phyloP scores from a whole-genome alignment of 768 basidiomycete species.

The Chiua virens region DNA sequence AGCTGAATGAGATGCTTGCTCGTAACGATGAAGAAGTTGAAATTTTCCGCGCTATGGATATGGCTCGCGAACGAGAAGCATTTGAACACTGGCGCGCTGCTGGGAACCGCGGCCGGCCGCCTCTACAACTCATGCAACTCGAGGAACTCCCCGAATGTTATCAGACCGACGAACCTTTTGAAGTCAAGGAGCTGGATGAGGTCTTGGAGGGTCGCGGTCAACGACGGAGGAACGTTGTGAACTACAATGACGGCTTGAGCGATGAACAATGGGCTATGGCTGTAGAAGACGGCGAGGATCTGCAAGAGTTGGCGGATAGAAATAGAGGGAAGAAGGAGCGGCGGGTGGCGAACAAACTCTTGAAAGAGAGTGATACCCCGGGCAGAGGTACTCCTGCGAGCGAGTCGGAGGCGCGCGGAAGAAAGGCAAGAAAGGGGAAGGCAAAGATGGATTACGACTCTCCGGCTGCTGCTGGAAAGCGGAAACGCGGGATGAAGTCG shows the following conservation, averaged over 20 bases:
- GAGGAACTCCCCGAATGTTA: conserved; percentile 94
- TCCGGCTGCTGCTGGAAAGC: conserved; percentile 52
- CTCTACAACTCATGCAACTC: conserved; percentile 73
- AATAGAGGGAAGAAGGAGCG: conserved; percentile 65
- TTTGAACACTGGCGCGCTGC: conserved; percentile 65
- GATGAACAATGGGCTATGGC: conserved; percentile 94
- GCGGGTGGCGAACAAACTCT: conserved; percentile 55
- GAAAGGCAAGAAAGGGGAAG: conserved; percentile 60
- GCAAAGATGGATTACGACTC: conserved; percentile 58
- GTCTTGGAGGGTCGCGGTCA: conserved; percentile 78
- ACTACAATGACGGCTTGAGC: conserved; percentile 90
- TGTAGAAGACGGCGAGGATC: conserved; percentile 78
- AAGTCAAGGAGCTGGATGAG: conserved; percentile 53
- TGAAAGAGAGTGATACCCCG: conserved; percentile 60
- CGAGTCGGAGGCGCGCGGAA: conserved; percentile 54
- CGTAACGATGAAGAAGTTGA: conserved; percentile 76
- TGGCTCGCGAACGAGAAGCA: conserved; percentile 69
- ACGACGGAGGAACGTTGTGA: conserved; percentile 78
- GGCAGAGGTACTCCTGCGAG: conserved; percentile 64
- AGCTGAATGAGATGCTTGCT: conserved; percentile 90
- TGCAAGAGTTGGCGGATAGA: conserved; percentile 70
- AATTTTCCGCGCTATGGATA: conserved; percentile 82
- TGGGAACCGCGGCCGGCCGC: conserved; percentile 78
- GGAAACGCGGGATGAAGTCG: conserved; percentile 73
- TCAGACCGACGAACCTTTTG: conserved; percentile 81